Base-by-base conservation (phyloP, 2,329 filamentous ascomycete species). In the Colletotrichum agaves region DNA sequence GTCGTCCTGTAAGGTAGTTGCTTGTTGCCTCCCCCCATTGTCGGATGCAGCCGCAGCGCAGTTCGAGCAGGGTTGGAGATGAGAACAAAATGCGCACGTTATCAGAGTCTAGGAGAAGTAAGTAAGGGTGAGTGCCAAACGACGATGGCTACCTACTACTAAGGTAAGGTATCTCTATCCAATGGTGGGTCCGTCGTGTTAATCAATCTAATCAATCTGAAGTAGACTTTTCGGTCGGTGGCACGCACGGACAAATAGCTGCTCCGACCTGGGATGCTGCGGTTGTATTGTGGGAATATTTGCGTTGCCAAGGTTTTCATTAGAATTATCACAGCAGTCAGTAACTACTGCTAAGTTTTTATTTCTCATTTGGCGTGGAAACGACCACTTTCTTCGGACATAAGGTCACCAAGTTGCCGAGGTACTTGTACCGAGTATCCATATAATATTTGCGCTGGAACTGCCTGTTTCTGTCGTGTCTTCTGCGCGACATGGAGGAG, bases 131-230 rank as follows among this genome's bases (percentile, higher is more conserved):
- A 50, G 4, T 53, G 31, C 27, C 46, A 57, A 47, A 50, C 53
- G 61, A 35, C 41, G n/a, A 39, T 46, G 39, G 23, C 19, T 15
- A 4, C 8, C 27, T 23, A 23, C 21, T 3, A 23, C n/a, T n/a
- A n/a, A n/a, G n/a, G n/a, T n/a, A n/a, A n/a, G n/a, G n/a, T n/a
- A n/a, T n/a, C n/a, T 23, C 21, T 27, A 17, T 13, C 64, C 53
- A 67, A 67, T 53, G 21, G 49, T n/a, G 39, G 35, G 21, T 11
- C 5, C 12, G 47, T 47, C 61, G 59, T 27, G 47, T 33, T 47
- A 43, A 55, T 31, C 33, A 53, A 65, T 68, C 65, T 68, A 69
- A 69, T 69, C 67, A 68, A 69, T 68, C 67, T 68, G 67, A 53
- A 59, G 63, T 46, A 53, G 41, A 41, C 57, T 53, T 66, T 63